Evolutionary conservation across 2,329 filamentous ascomycete species (phyloP).

Genomic region (Colletotrichum horii): DNA sequence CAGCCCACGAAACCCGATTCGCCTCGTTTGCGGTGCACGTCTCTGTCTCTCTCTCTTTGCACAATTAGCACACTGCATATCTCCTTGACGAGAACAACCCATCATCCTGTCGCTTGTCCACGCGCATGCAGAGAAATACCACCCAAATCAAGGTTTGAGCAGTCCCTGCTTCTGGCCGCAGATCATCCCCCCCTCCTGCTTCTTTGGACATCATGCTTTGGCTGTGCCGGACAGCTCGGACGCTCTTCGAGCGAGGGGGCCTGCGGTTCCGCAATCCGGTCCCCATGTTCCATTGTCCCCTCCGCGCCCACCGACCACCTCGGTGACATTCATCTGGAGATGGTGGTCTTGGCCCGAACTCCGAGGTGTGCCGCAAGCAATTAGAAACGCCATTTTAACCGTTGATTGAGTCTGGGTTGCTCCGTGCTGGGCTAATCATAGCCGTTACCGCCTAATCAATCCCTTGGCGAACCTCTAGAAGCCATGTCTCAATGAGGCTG

Average conservation of each 20-base stretch:
- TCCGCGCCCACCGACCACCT: neutral
- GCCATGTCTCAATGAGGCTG: neutral
- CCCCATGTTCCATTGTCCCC: neutral
- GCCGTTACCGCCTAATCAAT: neutral
- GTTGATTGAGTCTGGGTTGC: neutral
- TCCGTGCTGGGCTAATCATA: neutral
- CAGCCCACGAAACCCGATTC: neutral
- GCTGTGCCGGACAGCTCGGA: conserved; percentile 4
- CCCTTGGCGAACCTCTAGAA: neutral
- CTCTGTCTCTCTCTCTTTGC: neutral
- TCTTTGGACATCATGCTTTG: neutral
- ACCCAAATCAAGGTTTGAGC: neutral
- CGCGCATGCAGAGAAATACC: neutral
- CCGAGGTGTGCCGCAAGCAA: neutral
- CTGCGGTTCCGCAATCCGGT: neutral
- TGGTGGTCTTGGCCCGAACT: neutral
- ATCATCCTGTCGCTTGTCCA: neutral
- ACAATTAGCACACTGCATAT: neutral
- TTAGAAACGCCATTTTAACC: neutral
- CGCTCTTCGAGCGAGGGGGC: neutral
- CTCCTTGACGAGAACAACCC: neutral
- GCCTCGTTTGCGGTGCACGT: neutral
- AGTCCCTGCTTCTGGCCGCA: neutral
- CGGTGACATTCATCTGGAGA: neutral
- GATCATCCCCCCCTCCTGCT: neutral